These are phyloP conservation scores for Pyrenophora tritici-repentis DNA, from an alignment of 2,329 filamentous ascomycete genomes.

Conservation along the genomic window DNA sequence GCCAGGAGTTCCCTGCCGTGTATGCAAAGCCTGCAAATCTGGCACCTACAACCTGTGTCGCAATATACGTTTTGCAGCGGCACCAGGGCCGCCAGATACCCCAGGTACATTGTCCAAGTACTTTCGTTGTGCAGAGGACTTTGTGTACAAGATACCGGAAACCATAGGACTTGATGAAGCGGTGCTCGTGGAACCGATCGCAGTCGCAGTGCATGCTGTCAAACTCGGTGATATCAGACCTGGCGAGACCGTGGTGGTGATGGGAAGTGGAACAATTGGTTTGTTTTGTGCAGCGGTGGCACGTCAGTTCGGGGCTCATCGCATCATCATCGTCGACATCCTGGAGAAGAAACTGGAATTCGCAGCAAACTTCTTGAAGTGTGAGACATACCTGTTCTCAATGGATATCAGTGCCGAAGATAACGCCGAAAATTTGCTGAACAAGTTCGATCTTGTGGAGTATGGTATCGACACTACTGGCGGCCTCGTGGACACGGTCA, in stretches of 20 bases:
- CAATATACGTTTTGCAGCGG: slow-evolving; percentile 81
- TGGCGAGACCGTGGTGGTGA: slow-evolving; percentile 84
- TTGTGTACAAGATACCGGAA: slow-evolving; percentile 90
- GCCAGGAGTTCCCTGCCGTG: slow-evolving; percentile 86
- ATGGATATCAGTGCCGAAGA: slow-evolving; percentile 66
- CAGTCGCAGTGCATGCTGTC: slow-evolving; percentile 83
- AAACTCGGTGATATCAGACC: slow-evolving; percentile 77
- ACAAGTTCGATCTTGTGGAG: slow-evolving; percentile 71
- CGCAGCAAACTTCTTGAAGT: slow-evolving; percentile 77
- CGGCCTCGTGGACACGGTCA: slow-evolving; percentile 77
- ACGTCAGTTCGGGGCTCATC: slow-evolving; percentile 68
- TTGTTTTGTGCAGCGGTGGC: slow-evolving; percentile 82
- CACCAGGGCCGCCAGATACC: slow-evolving; percentile 72
- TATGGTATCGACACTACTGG: slow-evolving; percentile 51
- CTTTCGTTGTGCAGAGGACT: slow-evolving; percentile 84
- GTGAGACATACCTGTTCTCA: slow-evolving; percentile 72
- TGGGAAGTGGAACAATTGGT: slow-evolving; percentile 90
- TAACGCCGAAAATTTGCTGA: slow-evolving; percentile 58
- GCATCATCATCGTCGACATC: slow-evolving; percentile 89
- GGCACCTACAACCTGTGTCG: slow-evolving; percentile 94
- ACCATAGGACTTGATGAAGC: slow-evolving; percentile 84
- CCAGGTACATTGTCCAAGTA: slow-evolving; percentile 80
- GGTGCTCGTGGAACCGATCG: slow-evolving; percentile 84
- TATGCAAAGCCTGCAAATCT: slow-evolving; percentile 84
- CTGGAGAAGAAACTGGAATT: slow-evolving; percentile 81